A percentile compares a stretch with the other conserved stretches of the same genome.
phyloP scores from a whole-genome alignment of 169 alveolate genomes.

The Plasmodium cynomolgi region DNA sequence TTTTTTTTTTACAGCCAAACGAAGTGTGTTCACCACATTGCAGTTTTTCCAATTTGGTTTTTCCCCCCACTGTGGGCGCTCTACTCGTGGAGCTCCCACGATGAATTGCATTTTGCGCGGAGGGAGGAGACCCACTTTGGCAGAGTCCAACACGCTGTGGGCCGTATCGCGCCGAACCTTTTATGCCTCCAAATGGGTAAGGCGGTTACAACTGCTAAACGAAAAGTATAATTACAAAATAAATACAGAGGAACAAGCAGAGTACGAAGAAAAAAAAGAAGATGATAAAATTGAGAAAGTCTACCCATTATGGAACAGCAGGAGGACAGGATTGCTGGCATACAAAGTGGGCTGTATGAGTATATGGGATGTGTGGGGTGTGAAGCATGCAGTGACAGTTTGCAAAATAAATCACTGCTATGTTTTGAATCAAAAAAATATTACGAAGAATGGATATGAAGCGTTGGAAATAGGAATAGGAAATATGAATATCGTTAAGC shows the following conservation, averaged over 20 bases:
- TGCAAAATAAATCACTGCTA: slow-evolving; percentile 88
- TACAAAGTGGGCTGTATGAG: slow-evolving; percentile 91
- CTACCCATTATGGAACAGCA: slow-evolving; percentile 70
- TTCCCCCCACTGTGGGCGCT: background rate
- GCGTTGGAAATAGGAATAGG: slow-evolving; percentile 90
- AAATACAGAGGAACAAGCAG: slow-evolving; percentile 39
- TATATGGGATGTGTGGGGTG: slow-evolving; percentile 93
- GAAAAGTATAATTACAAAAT: slow-evolving; percentile 69
- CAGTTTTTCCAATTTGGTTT: background rate
- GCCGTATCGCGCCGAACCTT: slow-evolving; percentile 15
- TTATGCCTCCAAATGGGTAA: slow-evolving; percentile 72
- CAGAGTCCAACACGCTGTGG: background rate
- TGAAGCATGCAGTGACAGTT: slow-evolving; percentile 88
- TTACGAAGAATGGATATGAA: slow-evolving; percentile 89
- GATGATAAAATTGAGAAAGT: slow-evolving; percentile 57
- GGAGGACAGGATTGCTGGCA: slow-evolving; percentile 86
- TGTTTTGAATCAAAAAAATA: slow-evolving; percentile 86
- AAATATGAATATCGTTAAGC: slow-evolving; percentile 82
- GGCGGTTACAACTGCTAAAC: slow-evolving; percentile 65
- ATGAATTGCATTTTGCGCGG: background rate
- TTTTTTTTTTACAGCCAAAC: background rate
- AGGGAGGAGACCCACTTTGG: background rate
- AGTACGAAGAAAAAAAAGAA: slow-evolving; percentile 67
- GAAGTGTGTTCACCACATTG: background rate
- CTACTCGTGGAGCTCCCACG: background rate